phyloP scores from a whole-genome alignment of 2,329 filamentous ascomycete genomes.

The Penicillium sumatraense region DNA sequence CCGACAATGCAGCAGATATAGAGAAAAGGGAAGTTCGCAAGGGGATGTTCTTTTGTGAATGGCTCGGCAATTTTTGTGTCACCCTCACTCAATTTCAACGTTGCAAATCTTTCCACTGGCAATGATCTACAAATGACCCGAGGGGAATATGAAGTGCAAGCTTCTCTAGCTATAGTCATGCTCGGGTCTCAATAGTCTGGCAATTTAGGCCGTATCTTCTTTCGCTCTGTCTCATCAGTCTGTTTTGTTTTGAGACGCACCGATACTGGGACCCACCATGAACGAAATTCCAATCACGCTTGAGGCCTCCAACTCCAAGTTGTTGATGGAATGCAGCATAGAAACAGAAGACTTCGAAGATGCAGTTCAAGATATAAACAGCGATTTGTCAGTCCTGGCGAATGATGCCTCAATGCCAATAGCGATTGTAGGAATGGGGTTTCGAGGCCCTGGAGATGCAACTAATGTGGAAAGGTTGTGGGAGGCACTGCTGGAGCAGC shows the following conservation, averaged over 20 bases:
- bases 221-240: not conserved
- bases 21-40: not conserved
- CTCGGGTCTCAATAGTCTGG: not conserved
- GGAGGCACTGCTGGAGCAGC: conserved; percentile 26
- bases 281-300: conserved; percentile 4
- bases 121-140: not conserved
- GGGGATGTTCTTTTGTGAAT: not conserved
- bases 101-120: not conserved
- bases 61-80: not conserved
- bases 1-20: not conserved
- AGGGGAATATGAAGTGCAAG: not conserved
- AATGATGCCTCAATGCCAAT: conserved; percentile 23
- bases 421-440: conserved; percentile 32
- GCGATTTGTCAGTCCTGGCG: conserved; percentile 2
- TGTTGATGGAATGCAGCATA: not conserved
- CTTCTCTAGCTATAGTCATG: not conserved
- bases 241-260: not conserved
- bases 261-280: not conserved
- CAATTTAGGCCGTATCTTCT: not conserved
- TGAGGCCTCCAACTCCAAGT: not conserved
- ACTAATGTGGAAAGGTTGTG: conserved; percentile 23
- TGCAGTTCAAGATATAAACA: not conserved
- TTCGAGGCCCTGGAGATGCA: conserved; percentile 31
- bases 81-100: not conserved
- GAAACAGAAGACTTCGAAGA: not conserved